Evolutionary conservation across 1,284 basidiomycete species (phyloP), one percentile per base, ranked within the genome.

Genomic region (Papiliotrema terrestris): DNA sequence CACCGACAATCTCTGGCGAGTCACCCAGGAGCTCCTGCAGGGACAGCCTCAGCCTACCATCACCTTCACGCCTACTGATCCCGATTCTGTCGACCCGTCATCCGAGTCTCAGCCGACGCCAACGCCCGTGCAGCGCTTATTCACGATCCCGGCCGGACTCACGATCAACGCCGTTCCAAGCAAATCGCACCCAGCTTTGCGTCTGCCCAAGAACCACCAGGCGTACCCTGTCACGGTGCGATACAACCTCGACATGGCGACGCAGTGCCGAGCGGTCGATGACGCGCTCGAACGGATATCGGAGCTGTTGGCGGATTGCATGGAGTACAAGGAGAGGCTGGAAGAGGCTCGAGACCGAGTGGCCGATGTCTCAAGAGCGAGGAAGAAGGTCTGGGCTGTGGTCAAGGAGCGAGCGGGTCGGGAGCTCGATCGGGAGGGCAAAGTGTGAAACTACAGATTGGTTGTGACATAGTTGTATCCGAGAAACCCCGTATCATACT

Each of bases 311-410:
- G 74, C 76, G 20, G 80, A 81, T 61, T 79, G 78, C 46, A 68
- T 73, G 19, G 80, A 81, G 67, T 81, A 80, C 62, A 77, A 79
- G 52, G 77, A 78, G 52, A 67, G 80, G 14, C 63, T 81, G 23
- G 78, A 80, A 48, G 80, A 81, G 67, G 77, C 80, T 1, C 69
- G 80, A 35, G 72, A 75, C 57, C 61, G 79, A 26, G 69, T 80
- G 0, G 78, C 78, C 20, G 76, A 78, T 54, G 74, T 81, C 15
- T 76, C 78, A 37, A 67, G 78, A 26, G 71, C 71, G 1, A 71
- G 79, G 48, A 76, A 78, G 58, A 68, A 72, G 55, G 76, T 80
- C 0, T 81, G 80, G 80, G 65, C 69, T 32, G 75, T 78, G 2
- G 71, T 81, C 29, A 69, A 78, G 52, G 72, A 78, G 51, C 49